A percentile compares a stretch with the other conserved stretches of the same genome.
Conservation (phyloP, 129 eudicot genomes). For the Artemisia tridentata region DNA sequence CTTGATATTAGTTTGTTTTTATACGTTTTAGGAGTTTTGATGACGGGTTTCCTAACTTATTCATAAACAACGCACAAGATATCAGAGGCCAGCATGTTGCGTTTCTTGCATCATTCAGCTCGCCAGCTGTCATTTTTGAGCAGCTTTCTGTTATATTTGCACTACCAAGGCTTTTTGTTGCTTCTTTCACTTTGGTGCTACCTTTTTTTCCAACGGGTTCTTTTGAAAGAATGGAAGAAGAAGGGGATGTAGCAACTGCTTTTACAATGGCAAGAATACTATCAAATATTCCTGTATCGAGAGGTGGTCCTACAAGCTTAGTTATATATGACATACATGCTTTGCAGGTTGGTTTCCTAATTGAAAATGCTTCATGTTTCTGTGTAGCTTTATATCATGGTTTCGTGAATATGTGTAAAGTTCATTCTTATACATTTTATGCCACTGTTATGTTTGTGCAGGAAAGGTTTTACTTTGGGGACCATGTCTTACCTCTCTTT, state of each 20-base stretch:
- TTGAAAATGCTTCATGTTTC: neutral
- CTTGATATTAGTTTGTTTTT: neutral
- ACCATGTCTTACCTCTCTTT: slow-evolving; percentile 73
- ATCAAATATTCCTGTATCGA: slow-evolving; percentile 85
- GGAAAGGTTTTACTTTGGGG: slow-evolving; percentile 91
- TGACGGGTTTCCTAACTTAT: slow-evolving; percentile 96
- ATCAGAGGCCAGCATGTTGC: slow-evolving; percentile 96
- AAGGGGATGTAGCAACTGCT: slow-evolving; percentile 99
- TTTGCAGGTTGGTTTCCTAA: slow-evolving; percentile 69
- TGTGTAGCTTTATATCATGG: neutral
- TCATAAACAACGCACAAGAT: slow-evolving; percentile 92
- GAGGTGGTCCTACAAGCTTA: slow-evolving; percentile 98
- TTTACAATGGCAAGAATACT: slow-evolving; percentile 94
- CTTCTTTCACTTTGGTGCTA: slow-evolving; percentile 84
- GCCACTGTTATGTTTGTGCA: slow-evolving; percentile 30
- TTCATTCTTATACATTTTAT: neutral
- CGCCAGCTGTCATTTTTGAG: slow-evolving; percentile 84
- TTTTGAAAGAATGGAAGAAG: slow-evolving; percentile 95
- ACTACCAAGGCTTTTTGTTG: slow-evolving; percentile 85
- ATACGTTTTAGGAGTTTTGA: slow-evolving; percentile 67
- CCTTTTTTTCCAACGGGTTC: slow-evolving; percentile 97
- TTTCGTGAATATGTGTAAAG: neutral
- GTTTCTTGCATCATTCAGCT: slow-evolving; percentile 90
- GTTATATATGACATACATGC: slow-evolving; percentile 97
- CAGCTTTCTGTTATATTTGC: slow-evolving; percentile 95